These are phyloP conservation scores for Cystobasidium onofrii DNA, from an alignment of 768 basidiomycete species.

Conservation along the genomic window DNA sequence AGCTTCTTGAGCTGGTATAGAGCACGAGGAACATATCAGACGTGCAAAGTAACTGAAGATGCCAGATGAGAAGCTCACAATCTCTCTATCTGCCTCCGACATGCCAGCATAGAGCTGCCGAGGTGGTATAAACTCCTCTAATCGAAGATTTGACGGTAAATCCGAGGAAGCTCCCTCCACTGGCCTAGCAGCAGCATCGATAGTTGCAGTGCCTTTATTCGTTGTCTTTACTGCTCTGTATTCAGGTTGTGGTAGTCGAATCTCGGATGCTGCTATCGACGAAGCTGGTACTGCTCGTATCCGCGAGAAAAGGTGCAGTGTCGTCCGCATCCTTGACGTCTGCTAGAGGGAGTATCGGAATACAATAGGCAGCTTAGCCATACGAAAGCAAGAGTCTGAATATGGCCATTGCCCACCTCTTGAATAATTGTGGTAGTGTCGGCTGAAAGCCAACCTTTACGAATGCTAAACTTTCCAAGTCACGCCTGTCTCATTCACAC, in stretches of 20 bases:
- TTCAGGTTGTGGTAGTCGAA: slow-evolving; percentile 2
- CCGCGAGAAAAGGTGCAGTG: slow-evolving; percentile 14
- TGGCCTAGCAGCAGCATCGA: too few relatives aligned
- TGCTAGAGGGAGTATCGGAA: not conserved
- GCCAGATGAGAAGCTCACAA: not conserved
- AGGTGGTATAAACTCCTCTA: slow-evolving; percentile 26
- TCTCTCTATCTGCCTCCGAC: slow-evolving; percentile 9
- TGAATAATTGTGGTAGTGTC: too few relatives aligned
- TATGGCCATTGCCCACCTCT: not conserved
- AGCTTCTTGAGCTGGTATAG: slow-evolving; percentile 25
- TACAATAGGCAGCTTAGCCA: not conserved
- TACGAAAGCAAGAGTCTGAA: not conserved
- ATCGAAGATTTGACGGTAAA: slow-evolving; percentile 15
- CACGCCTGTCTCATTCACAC: not conserved
- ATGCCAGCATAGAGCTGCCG: slow-evolving; percentile 15
- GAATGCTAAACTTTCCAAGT: not conserved
- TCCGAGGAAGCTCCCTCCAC: not conserved
- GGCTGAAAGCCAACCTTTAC: not conserved
- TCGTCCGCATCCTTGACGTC: not conserved
- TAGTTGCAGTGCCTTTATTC: not conserved
- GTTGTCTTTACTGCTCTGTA: not conserved
- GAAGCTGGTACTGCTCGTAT: slow-evolving; percentile 17
- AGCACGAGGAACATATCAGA: not conserved
- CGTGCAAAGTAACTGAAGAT: not conserved
- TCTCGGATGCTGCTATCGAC: not conserved